phyloP scores from a whole-genome alignment of 805 yeast genomes.

The Metschnikowia koreensis region DNA sequence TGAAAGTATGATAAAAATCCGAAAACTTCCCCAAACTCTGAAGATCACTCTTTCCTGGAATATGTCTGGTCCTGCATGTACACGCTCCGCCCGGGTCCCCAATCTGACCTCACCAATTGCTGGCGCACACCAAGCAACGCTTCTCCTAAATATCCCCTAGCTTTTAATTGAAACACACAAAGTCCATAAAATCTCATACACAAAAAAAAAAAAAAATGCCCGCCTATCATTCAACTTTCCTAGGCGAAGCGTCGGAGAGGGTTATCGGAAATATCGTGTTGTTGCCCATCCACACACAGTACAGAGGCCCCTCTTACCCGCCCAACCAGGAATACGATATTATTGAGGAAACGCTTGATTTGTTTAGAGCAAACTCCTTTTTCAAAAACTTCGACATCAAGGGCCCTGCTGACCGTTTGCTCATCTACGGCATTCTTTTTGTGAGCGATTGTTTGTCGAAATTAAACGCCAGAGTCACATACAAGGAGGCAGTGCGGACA shows the following conservation, averaged over 20 bases:
- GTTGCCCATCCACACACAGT: conserved; percentile 80
- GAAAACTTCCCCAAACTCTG: not conserved
- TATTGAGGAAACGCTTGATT: conserved; percentile 84
- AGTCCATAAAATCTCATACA: not conserved
- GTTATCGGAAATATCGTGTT: conserved; percentile 77
- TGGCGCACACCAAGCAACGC: not conserved
- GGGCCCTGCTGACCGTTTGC: conserved; percentile 88
- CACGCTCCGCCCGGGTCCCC: not conserved
- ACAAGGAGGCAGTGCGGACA: conserved; percentile 60
- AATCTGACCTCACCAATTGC: not conserved
- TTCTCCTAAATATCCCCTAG: not conserved
- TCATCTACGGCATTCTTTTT: conserved; percentile 90
- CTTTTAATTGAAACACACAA: not conserved
- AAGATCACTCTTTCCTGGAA: not conserved
- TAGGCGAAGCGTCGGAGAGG: conserved; percentile 51
- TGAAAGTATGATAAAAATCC: no score
- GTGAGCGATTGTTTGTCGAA: conserved; percentile 80
- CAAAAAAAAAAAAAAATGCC: conserved; percentile 29
- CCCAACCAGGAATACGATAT: conserved; percentile 80
- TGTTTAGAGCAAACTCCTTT: conserved; percentile 93
- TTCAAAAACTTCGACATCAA: conserved; percentile 96
- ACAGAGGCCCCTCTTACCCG: conserved; percentile 85
- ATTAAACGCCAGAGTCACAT: conserved; percentile 47
- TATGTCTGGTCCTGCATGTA: not conserved
- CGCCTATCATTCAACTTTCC: conserved; percentile 81